A percentile compares a stretch with the other conserved stretches of the same genome.
Conservation (phyloP, 495 filamentous ascomycete species). For the Stereocaulon alpinum region DNA sequence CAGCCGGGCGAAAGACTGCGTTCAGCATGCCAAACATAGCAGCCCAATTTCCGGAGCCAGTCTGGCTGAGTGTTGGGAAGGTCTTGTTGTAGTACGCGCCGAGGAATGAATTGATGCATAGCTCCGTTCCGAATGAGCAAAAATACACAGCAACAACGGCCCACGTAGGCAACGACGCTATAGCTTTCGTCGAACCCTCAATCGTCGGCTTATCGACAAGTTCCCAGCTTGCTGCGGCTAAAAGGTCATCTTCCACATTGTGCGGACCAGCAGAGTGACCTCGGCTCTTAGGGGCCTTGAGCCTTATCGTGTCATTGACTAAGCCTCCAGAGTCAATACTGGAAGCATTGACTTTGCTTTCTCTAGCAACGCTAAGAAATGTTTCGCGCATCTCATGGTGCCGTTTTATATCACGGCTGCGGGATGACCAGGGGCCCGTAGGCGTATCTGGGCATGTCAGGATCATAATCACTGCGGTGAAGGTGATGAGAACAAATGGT, state of each 20-base stretch:
- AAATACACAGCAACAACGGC: slow-evolving; percentile 60
- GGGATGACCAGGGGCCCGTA: slow-evolving; percentile 61
- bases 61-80: slow-evolving; percentile 63
- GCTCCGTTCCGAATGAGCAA: slow-evolving; percentile 76
- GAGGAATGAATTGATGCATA: slow-evolving; percentile 75
- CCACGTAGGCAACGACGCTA: slow-evolving; percentile 53
- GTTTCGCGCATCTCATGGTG: neutral
- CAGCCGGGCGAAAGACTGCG: slow-evolving; percentile 59
- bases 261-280: slow-evolving; percentile 17
- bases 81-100: slow-evolving; percentile 67
- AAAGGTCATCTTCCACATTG: slow-evolving; percentile 40
- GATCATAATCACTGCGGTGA: slow-evolving; percentile 55
- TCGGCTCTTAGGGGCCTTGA: too few species aligned
- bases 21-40: slow-evolving; percentile 89
- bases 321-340: too few species aligned
- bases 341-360: too few species aligned
- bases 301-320: slow-evolving; percentile 22
- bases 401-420: slow-evolving; percentile 14
- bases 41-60: slow-evolving; percentile 61
- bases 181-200: slow-evolving; percentile 43
- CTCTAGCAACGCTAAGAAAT: too few species aligned
- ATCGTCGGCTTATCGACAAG: slow-evolving; percentile 57
- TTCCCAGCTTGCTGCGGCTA: slow-evolving; percentile 44
- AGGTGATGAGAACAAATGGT: slow-evolving; percentile 66
- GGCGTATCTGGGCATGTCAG: slow-evolving; percentile 71